Percentiles rank a stretch among this genome's conserved stretches.
Conservation (phyloP, 2,329 filamentous ascomycete genomes). For the Xylogone sp. region DNA sequence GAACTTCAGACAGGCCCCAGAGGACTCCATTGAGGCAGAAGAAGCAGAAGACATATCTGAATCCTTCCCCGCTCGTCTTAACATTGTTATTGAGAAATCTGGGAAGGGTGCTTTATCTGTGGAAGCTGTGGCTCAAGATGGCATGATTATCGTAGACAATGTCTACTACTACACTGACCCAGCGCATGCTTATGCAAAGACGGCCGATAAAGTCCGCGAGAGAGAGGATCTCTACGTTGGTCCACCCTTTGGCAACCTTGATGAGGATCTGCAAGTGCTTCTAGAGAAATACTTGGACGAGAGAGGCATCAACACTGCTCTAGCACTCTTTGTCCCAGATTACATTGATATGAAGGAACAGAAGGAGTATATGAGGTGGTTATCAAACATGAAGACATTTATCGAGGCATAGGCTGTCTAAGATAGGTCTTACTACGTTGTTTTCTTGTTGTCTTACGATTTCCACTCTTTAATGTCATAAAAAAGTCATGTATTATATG, state of each 20-base stretch:
- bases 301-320: constrained; percentile 79
- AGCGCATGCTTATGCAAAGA: constrained; percentile 71
- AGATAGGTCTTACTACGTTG: constrained; percentile 6
- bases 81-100: constrained; percentile 84
- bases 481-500: not conserved
- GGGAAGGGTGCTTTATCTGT: constrained; percentile 82
- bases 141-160: constrained; percentile 83
- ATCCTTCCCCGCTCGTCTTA: constrained; percentile 76
- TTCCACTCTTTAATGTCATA: constrained; percentile 20
- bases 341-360: constrained; percentile 99
- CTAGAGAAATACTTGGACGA: constrained; percentile 94
- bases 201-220: constrained; percentile 72
- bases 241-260: constrained; percentile 88
- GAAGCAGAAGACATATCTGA: constrained; percentile 54
- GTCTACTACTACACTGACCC: constrained; percentile 82
- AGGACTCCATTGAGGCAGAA: constrained; percentile 51
- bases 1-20: constrained; percentile 52
- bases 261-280: constrained; percentile 90
- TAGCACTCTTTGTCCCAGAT: constrained; percentile 89
- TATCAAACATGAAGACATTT: constrained; percentile 83
- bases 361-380: constrained; percentile 90
- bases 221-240: constrained; percentile 81
- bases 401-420: constrained; percentile 57
- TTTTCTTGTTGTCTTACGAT: constrained; percentile 23
- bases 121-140: constrained; percentile 82